Evolutionary conservation across 177 flowering plant species (phyloP).

Genomic region (Vitis hybrid): DNA sequence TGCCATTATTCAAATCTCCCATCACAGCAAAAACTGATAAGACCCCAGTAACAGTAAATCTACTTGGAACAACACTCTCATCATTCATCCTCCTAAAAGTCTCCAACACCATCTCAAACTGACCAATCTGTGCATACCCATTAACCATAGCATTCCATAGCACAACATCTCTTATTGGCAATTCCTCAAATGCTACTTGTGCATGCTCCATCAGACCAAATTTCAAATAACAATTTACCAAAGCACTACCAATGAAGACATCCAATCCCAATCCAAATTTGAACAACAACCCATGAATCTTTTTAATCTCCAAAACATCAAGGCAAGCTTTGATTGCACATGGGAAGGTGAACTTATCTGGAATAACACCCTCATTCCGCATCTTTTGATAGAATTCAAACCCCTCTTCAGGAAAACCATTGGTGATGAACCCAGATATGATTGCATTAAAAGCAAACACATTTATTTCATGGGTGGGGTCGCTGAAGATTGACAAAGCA

Average conservation of each 20-base stretch:
- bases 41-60: constrained; percentile 41
- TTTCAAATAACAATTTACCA: constrained; percentile 40
- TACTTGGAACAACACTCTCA: constrained; percentile 29
- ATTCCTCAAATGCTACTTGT: constrained; percentile 36
- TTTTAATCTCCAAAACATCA: constrained; percentile 31
- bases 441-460: constrained; percentile 64
- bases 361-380: constrained; percentile 33
- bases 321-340: constrained; percentile 53
- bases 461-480: constrained; percentile 25
- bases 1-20: constrained; percentile 47
- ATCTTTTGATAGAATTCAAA: constrained; percentile 40
- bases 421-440: constrained; percentile 48
- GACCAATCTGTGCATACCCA: constrained; percentile 42
- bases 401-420: constrained; percentile 37
- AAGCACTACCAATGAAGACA: constrained; percentile 46
- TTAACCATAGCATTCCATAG: constrained; percentile 53
- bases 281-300: constrained; percentile 48
- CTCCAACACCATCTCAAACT: constrained; percentile 28
- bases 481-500: constrained; percentile 45
- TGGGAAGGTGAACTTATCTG: constrained; percentile 70
- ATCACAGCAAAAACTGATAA: constrained; percentile 41
- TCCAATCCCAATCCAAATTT: constrained; percentile 41
- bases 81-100: constrained; percentile 32
- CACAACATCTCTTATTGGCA: constrained; percentile 46
- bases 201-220: constrained; percentile 36